Percentiles rank a stretch among this genome's conserved stretches.
phyloP scores from a whole-genome alignment of 495 filamentous ascomycete genomes.

The Talaromyces wortmannii region DNA sequence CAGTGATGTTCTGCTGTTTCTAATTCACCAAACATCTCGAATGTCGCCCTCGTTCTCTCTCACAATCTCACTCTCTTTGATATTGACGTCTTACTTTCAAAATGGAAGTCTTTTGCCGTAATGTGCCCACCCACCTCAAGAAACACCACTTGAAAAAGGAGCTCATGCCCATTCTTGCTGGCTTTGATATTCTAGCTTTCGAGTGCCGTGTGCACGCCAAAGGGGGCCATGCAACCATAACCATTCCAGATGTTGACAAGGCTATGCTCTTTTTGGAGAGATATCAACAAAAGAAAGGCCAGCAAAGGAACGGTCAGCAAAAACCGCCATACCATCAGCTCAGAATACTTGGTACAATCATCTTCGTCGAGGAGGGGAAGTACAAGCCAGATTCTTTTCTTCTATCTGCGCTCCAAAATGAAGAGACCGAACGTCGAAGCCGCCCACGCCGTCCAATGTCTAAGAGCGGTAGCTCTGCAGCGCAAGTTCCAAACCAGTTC shows the following conservation, averaged over 20 bases:
- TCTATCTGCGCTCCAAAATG: neutral
- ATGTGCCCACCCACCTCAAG: constrained; percentile 23
- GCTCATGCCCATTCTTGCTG: constrained; percentile 17
- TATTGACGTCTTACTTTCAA: neutral
- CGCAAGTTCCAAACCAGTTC: constrained; percentile 1
- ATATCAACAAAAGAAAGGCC: constrained; percentile 12
- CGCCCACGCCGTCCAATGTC: neutral
- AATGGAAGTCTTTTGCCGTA: constrained; percentile 31
- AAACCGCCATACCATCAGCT: neutral
- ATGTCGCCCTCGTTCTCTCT: too few species aligned
- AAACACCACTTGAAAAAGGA: constrained; percentile 20
- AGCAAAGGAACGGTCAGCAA: neutral
- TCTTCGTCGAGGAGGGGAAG: constrained; percentile 5
- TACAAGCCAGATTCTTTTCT: constrained; percentile 3
- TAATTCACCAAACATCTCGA: too few species aligned
- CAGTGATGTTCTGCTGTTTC: too few species aligned
- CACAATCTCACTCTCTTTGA: too few species aligned
- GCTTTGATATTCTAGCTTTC: constrained; percentile 18
- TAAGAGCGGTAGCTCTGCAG: neutral
- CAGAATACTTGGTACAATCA: neutral
- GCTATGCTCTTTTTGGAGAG: constrained; percentile 19
- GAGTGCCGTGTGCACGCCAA: constrained; percentile 19
- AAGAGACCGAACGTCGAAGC: constrained; percentile 3
- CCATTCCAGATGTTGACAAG: constrained; percentile 16
- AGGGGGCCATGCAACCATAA: constrained; percentile 19